Percentiles rank a stretch among this genome's conserved stretches.
Conservation (phyloP, 2,329 filamentous ascomycete species). For the Xylaria sp. region DNA sequence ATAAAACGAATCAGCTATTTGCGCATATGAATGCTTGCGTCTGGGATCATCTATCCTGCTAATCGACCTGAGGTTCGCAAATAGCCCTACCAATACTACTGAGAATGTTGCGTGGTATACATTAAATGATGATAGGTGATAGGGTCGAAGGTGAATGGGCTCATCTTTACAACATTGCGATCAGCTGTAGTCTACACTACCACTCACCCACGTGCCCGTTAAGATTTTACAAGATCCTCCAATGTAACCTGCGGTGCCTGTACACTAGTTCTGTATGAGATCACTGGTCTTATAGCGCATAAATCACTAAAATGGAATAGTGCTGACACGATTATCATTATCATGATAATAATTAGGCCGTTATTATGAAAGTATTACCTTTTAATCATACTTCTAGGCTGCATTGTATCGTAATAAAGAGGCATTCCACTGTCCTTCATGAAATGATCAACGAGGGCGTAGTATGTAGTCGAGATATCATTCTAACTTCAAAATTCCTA, state of each 20-base stretch:
- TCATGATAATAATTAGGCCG: background rate
- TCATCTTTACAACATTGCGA: conserved; percentile 12
- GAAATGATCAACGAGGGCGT: too few relatives aligned
- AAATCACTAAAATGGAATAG: background rate
- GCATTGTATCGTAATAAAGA: background rate
- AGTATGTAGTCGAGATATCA: too few relatives aligned
- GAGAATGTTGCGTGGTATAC: background rate
- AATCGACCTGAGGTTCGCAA: too few relatives aligned
- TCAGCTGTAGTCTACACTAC: conserved; percentile 19
- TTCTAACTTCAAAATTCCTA: background rate
- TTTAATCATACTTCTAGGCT: too few relatives aligned
- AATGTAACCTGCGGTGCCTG: conserved; percentile 19
- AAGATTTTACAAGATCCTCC: conserved; percentile 18
- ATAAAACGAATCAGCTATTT: background rate
- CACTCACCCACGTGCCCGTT: conserved; percentile 30
- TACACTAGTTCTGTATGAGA: background rate
- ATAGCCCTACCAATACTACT: background rate
- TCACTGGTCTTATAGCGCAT: background rate
- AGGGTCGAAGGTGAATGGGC: background rate
- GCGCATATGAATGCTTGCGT: background rate
- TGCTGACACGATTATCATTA: background rate
- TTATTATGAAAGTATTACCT: background rate
- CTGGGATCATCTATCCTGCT: background rate
- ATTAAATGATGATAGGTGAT: background rate
- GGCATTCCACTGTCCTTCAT: background rate